These are phyloP conservation scores for Bipolaris gigantea DNA, from an alignment of 2,329 filamentous ascomycete species.

Conservation along the genomic window DNA sequence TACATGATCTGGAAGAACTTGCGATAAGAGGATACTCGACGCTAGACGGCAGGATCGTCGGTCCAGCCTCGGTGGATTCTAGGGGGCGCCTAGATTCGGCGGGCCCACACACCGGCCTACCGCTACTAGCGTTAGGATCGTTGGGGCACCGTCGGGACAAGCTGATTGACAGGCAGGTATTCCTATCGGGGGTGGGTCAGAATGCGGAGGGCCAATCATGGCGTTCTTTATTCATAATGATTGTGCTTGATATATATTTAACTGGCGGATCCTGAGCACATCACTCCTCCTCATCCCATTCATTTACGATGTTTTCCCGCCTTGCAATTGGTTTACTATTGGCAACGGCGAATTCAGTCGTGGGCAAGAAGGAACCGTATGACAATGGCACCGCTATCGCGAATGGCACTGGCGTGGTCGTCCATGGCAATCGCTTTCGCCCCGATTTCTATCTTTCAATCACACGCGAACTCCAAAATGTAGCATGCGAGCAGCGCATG, in stretches of 20 bases:
- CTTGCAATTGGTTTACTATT: conserved; percentile 3
- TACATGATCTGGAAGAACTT: neutral
- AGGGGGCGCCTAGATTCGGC: neutral
- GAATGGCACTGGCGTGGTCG: neutral
- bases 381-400: neutral
- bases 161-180: neutral
- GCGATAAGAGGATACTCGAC: neutral
- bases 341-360: neutral
- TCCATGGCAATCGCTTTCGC: conserved; percentile 24
- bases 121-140: neutral
- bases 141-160: conserved; percentile 1
- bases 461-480: conserved; percentile 46
- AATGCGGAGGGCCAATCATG: neutral
- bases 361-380: neutral
- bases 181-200: neutral
- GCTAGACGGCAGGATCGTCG: neutral
- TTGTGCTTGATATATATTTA: neutral
- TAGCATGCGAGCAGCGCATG: conserved; percentile 52
- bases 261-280: neutral
- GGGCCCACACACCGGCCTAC: neutral
- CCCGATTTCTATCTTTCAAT: conserved; percentile 55
- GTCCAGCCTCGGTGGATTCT: neutral
- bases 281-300: neutral
- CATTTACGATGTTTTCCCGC: neutral
- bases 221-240: neutral